Conservation (phyloP, 208 protist genomes). For the Porcisia deanei region DNA sequence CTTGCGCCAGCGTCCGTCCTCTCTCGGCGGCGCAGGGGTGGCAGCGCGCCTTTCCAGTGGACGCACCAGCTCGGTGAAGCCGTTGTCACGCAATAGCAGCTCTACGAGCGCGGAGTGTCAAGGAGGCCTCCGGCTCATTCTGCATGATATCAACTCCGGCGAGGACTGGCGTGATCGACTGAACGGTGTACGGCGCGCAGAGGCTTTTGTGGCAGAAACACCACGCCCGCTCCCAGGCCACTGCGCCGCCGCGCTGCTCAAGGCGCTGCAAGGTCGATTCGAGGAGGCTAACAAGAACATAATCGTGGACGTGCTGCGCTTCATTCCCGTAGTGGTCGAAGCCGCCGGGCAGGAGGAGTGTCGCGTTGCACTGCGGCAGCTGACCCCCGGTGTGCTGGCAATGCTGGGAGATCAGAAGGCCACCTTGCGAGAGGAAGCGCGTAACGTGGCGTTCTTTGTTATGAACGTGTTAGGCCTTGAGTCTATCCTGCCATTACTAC, state of each 20-base stretch:
- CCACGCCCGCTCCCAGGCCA: conserved; percentile 42
- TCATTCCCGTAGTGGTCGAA: conserved; percentile 61
- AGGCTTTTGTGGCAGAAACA: conserved; percentile 50
- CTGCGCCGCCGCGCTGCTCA: conserved; percentile 47
- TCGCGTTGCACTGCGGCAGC: conserved; percentile 38
- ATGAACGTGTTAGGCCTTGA: conserved; percentile 74
- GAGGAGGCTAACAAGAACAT: conserved; percentile 89
- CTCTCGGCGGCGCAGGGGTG: conserved; percentile 2
- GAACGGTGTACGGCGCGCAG: conserved; percentile 58
- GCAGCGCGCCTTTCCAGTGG: conserved; percentile 2
- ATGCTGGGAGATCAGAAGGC: conserved; percentile 87
- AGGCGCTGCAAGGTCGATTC: conserved; percentile 66
- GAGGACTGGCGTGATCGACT: conserved; percentile 80
- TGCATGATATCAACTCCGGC: conserved; percentile 62
- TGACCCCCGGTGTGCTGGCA: conserved; percentile 63
- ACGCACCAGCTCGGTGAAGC: conserved; percentile 13
- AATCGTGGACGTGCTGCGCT: conserved; percentile 82
- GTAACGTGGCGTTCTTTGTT: conserved; percentile 47
- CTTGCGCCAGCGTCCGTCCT: background rate
- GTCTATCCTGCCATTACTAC: conserved; percentile 56
- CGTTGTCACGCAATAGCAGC: conserved; percentile 20
- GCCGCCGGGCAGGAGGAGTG: conserved; percentile 43
- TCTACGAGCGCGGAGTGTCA: conserved; percentile 13
- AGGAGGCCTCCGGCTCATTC: conserved; percentile 31
- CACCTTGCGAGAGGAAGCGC: conserved; percentile 76